A percentile compares a stretch with the other conserved stretches of the same genome.
Conservation (phyloP, 116 monocot species). For the Zostera marina region DNA sequence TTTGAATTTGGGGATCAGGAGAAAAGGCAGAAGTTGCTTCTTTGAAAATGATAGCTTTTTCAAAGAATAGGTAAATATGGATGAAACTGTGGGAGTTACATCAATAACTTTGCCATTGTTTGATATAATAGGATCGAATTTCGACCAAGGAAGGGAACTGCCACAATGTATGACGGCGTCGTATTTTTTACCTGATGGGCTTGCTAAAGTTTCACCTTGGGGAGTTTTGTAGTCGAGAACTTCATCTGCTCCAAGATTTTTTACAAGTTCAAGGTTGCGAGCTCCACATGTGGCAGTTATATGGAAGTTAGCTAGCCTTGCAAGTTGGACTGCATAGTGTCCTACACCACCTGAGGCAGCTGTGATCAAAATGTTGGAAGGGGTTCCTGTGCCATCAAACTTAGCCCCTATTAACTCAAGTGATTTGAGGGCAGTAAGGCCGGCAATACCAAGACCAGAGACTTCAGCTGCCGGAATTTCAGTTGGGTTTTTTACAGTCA, state of each 20-base stretch:
- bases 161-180: conserved; percentile 56
- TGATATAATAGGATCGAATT: conserved; percentile 31
- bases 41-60: conserved; percentile 43
- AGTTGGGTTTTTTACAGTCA: conserved; percentile 22
- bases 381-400: conserved; percentile 9
- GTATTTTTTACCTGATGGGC: conserved; percentile 56
- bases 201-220: conserved; percentile 38
- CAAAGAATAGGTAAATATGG: conserved; percentile 8
- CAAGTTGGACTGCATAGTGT: conserved; percentile 53
- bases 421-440: conserved; percentile 40
- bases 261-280: conserved; percentile 48
- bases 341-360: conserved; percentile 85
- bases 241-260: conserved; percentile 52
- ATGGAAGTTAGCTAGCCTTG: conserved; percentile 42
- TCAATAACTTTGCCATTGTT: conserved; percentile 40
- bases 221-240: conserved; percentile 74
- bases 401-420: conserved; percentile 15
- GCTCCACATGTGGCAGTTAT: conserved; percentile 78
- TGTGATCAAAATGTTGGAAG: conserved; percentile 48
- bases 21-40: conserved; percentile 36
- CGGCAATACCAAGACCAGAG: conserved; percentile 43
- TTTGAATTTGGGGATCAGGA: conserved; percentile 22
- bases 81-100: conserved; percentile 16
- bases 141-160: conserved; percentile 23
- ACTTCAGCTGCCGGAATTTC: conserved; percentile 46